Conservation (phyloP, 208 protist genomes). For the Leishmania braziliensis region DNA sequence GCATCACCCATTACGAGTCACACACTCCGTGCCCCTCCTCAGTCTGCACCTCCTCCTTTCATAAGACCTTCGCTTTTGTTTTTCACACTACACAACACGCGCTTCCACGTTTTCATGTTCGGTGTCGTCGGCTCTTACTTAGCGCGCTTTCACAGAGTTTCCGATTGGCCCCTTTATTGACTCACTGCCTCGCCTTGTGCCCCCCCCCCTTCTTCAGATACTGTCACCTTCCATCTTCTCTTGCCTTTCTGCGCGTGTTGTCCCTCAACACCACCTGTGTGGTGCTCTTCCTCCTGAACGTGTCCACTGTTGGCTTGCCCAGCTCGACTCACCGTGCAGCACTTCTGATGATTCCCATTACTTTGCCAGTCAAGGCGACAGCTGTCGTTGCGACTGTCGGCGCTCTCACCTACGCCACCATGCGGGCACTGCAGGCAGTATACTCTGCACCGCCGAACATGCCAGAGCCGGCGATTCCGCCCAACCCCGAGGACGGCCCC, state of each 20-base stretch:
- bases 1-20: neutral
- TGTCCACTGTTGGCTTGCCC: neutral
- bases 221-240: neutral
- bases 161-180: neutral
- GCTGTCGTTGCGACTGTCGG: slow-evolving; percentile 5
- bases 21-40: neutral
- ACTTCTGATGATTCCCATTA: neutral
- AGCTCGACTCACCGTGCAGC: slow-evolving; percentile 1
- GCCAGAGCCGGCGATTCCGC: slow-evolving; percentile 42
- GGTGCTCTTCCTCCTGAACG: neutral
- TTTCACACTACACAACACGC: neutral
- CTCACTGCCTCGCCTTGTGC: neutral
- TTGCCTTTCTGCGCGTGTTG: neutral
- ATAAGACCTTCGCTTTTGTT: neutral
- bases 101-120: too few relatives aligned
- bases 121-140: neutral
- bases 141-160: neutral
- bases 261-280: neutral
- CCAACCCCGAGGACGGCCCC: slow-evolving; percentile 32
- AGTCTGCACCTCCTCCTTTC: neutral
- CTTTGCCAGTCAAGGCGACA: slow-evolving; percentile 13
- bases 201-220: neutral
- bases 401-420: slow-evolving; percentile 20
- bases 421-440: slow-evolving; percentile 28
- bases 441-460: slow-evolving; percentile 39